Evolutionary conservation across 192 early-diverging fungal genomes (phyloP), one percentile per base, ranked within the genome.

Genomic region (Entomortierella beljakovae): DNA sequence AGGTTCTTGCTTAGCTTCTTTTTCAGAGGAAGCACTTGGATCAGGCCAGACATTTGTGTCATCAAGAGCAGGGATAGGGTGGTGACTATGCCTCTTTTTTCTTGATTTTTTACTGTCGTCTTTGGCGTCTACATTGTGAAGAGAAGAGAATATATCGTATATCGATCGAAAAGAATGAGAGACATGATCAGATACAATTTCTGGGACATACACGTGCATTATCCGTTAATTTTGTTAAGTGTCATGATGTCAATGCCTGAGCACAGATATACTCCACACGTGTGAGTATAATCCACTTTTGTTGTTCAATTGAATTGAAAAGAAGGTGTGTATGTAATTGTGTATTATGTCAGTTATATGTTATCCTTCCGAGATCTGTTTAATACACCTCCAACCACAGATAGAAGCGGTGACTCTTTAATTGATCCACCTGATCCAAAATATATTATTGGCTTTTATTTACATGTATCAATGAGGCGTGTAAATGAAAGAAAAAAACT

Each of bases 31-130:
- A 6, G 57, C 71, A 40, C 71, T 74, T n/a, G 71, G 71, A 52
- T 74, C 71, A 22, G 71, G 71, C 71, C 71, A 74, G 40, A 74
- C 71, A 43, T 60, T 74, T 2, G 71, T 65, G 23, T 74, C 71
- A 23, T 64, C 71, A 6, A 74, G 49, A 4, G 71, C 51, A 32
- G 71, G 71, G 29, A 74, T 37, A n/a, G 58, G 35, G 37, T 73
- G 71, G 2, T 52, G 57, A 37, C 43, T 48, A 57, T 53, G 48
- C 1, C 28, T 56, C 42, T 42, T 20, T 22, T 66, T 74, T 43
- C 48, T 66, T 48, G 20, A 34, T 51, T 74, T 66, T 25, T 74
- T 71, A 26, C 25, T 60, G 46, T 66, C 65, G 16, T 57, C 40
- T 10, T 55, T 58, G 8, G 65, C 61, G 50, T 66, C 65, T 28